phyloP scores from a whole-genome alignment of 2,329 filamentous ascomycete genomes.

The Gyromitra esculenta region DNA sequence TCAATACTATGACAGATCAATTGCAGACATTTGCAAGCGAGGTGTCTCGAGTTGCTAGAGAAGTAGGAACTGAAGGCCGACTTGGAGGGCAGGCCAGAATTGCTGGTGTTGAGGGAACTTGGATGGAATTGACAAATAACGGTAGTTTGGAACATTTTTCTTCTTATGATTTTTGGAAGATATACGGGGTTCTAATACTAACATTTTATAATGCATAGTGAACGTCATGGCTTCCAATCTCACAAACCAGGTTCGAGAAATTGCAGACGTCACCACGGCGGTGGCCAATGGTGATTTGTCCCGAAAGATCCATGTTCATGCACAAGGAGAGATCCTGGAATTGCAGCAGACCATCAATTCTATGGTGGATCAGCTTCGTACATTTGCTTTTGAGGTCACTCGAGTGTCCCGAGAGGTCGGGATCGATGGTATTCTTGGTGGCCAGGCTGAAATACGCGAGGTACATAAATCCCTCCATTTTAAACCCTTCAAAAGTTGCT shows the following conservation, averaged over 20 bases:
- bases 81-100: conserved; percentile 94
- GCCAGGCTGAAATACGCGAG: conserved; percentile 75
- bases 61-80: conserved; percentile 94
- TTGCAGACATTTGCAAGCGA: conserved; percentile 96
- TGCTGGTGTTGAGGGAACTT: conserved; percentile 92
- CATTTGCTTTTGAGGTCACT: conserved; percentile 84
- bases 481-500: conserved; percentile 4
- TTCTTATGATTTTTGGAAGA: background rate
- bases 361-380: conserved; percentile 86
- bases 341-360: conserved; percentile 88
- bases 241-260: conserved; percentile 73
- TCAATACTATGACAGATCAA: conserved; percentile 99
- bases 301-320: conserved; percentile 83
- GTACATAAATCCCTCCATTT: conserved; percentile 32
- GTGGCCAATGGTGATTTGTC: conserved; percentile 84
- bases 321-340: conserved; percentile 82
- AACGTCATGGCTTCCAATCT: conserved; percentile 60
- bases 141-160: conserved; percentile 50
- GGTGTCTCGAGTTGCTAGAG: conserved; percentile 90
- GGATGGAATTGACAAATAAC: conserved; percentile 95
- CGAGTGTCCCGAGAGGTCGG: conserved; percentile 84
- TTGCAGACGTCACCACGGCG: conserved; percentile 83
- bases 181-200: conserved; percentile 21
- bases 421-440: conserved; percentile 82
- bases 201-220: conserved; percentile 52